Evolutionary conservation across 495 filamentous ascomycete species (phyloP).

Genomic region (Cercophora scortea): DNA sequence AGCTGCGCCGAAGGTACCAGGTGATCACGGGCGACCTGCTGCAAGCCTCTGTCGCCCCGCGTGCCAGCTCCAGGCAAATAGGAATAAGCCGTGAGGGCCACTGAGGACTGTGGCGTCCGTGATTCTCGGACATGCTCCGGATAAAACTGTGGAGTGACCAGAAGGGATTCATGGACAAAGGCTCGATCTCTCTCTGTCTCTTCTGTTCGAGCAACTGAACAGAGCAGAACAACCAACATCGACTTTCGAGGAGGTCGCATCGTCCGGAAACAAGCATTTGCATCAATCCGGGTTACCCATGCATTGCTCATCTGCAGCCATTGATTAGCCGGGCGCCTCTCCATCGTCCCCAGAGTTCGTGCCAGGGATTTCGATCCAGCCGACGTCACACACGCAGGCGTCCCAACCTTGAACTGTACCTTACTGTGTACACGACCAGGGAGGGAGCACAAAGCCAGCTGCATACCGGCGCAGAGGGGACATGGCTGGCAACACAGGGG

Average conservation of each 20-base stretch:
- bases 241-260: not conserved
- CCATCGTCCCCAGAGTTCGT: constrained; percentile 3
- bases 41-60: too few relatives aligned
- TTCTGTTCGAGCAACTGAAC: too few relatives aligned
- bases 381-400: constrained; percentile 3
- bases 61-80: too few relatives aligned
- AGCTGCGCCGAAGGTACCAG: not conserved
- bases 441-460: not conserved
- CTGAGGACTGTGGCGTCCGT: too few relatives aligned
- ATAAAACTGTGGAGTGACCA: too few relatives aligned
- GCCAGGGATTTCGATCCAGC: not conserved
- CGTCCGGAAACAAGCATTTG: not conserved
- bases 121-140: too few relatives aligned
- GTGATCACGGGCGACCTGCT: too few relatives aligned
- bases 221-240: too few relatives aligned
- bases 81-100: too few relatives aligned
- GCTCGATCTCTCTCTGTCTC: too few relatives aligned
- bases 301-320: not conserved
- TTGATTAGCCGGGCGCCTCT: constrained; percentile 1
- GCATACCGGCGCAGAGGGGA: not conserved
- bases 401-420: not conserved
- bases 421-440: not conserved
- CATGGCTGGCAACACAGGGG: not conserved
- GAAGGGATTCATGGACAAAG: too few relatives aligned
- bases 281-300: not conserved